Percentiles rank a stretch among this genome's conserved stretches.
Evolutionary conservation across 371 early-diverging fungal species (phyloP).

Genomic region (Blastocladiella emersonii): DNA sequence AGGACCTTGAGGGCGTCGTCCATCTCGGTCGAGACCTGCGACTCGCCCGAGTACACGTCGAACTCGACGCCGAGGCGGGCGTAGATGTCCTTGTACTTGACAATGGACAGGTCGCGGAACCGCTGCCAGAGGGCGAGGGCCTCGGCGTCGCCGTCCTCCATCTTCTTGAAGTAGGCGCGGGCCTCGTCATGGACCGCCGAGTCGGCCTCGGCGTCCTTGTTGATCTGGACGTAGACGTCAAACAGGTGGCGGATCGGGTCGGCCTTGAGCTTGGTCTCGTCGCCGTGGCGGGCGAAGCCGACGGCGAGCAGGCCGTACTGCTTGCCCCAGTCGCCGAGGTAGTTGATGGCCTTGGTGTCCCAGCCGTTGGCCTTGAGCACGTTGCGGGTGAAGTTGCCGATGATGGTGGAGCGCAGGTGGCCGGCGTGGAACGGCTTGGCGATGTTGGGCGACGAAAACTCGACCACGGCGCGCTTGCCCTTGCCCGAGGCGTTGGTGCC

Average conservation of each 20-base stretch:
- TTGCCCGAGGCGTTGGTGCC: slow-evolving; percentile 52
- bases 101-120: slow-evolving; percentile 89
- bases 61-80: slow-evolving; percentile 86
- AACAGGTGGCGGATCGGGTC: slow-evolving; percentile 93
- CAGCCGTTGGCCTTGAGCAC: slow-evolving; percentile 79
- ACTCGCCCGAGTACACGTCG: slow-evolving; percentile 98
- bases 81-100: slow-evolving; percentile 88
- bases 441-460: slow-evolving; percentile 97
- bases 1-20: slow-evolving; percentile 59
- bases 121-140: slow-evolving; percentile 77
- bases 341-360: slow-evolving; percentile 83
- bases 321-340: slow-evolving; percentile 99
- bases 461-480: slow-evolving; percentile 66
- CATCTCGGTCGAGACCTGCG: slow-evolving; percentile 72
- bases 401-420: slow-evolving; percentile 95
- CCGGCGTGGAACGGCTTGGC: slow-evolving; percentile 99
- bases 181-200: slow-evolving; percentile 71
- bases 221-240: slow-evolving; percentile 91
- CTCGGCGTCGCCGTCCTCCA: slow-evolving; percentile 92
- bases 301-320: slow-evolving; percentile 97
- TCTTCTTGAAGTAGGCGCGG: slow-evolving; percentile 87
- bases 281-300: slow-evolving; percentile 78
- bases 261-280: slow-evolving; percentile 52
- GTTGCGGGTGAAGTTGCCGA: slow-evolving; percentile 89
- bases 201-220: slow-evolving; percentile 57